Evolutionary conservation across 1,284 basidiomycete genomes (phyloP).

Genomic region (Papiliotrema terrestris): DNA sequence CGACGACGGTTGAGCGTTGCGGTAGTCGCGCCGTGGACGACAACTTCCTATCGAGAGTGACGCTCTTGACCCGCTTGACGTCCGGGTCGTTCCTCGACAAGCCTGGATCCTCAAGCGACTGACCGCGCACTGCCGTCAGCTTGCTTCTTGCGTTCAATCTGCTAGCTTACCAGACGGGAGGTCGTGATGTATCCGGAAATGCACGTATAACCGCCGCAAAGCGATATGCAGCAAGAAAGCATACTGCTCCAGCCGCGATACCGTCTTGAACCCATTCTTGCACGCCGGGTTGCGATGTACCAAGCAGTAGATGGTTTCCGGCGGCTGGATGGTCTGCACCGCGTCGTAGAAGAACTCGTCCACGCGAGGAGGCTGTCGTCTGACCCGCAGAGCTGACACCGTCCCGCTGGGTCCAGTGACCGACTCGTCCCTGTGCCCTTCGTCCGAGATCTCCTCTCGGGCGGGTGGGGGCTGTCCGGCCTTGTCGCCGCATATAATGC

Average conservation of each 20-base stretch:
- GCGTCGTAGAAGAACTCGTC: conserved; percentile 70
- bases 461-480: conserved; percentile 59
- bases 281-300: conserved; percentile 68
- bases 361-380: conserved; percentile 73
- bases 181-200: conserved; percentile 87
- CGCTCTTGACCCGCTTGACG: conserved; percentile 87
- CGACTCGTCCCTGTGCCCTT: conserved; percentile 24
- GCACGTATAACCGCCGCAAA: conserved; percentile 80
- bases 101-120: conserved; percentile 19
- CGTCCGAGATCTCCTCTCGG: conserved; percentile 11
- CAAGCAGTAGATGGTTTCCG: conserved; percentile 62
- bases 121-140: conserved; percentile 27
- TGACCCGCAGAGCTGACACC: conserved; percentile 15
- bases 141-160: background rate
- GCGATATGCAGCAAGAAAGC: conserved; percentile 96
- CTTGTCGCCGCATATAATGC: conserved; percentile 70
- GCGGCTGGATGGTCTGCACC: conserved; percentile 49
- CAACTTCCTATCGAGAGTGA: conserved; percentile 89
- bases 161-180: conserved; percentile 57
- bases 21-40: conserved; percentile 83
- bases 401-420: conserved; percentile 1
- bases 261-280: conserved; percentile 77
- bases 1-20: conserved; percentile 91
- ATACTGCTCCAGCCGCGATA: conserved; percentile 94
- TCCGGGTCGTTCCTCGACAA: conserved; percentile 56